Conservation (phyloP, 2,329 filamentous ascomycete genomes). For the Exserohilum turcica region DNA sequence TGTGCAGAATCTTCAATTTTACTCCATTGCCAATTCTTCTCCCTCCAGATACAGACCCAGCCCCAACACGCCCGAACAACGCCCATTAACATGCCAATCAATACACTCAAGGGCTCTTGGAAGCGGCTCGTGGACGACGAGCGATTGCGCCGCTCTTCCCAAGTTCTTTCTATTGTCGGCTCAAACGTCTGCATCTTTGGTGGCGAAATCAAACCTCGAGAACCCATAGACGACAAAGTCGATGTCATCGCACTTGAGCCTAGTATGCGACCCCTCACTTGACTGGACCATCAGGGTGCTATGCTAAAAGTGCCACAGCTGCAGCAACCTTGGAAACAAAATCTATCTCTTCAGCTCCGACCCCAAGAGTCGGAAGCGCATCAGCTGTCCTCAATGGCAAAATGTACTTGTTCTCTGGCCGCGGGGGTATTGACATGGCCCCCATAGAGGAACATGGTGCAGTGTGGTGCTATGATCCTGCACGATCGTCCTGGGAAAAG, state of each 20-base stretch:
- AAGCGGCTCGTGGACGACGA: conserved; percentile 41
- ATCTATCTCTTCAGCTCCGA: conserved; percentile 56
- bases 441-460: conserved; percentile 75
- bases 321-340: conserved; percentile 42
- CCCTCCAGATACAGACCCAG: neutral
- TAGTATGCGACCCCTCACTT: conserved; percentile 20
- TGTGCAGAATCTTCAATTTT: neutral
- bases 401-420: conserved; percentile 82
- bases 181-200: conserved; percentile 74
- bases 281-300: conserved; percentile 25
- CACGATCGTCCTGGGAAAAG: conserved; percentile 66
- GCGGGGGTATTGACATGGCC: conserved; percentile 69
- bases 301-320: conserved; percentile 49
- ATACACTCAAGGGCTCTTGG: conserved; percentile 45
- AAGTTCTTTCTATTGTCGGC: conserved; percentile 67
- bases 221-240: conserved; percentile 74
- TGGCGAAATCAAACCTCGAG: conserved; percentile 69
- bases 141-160: conserved; percentile 72
- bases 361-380: conserved; percentile 74
- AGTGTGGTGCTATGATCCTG: conserved; percentile 77
- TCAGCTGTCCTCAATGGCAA: conserved; percentile 69
- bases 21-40: neutral
- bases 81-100: conserved; percentile 32
- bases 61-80: conserved; percentile 15
- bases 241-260: conserved; percentile 63